Evolutionary conservation across 768 basidiomycete genomes (phyloP).

Genomic region (Kwoniella sp.): DNA sequence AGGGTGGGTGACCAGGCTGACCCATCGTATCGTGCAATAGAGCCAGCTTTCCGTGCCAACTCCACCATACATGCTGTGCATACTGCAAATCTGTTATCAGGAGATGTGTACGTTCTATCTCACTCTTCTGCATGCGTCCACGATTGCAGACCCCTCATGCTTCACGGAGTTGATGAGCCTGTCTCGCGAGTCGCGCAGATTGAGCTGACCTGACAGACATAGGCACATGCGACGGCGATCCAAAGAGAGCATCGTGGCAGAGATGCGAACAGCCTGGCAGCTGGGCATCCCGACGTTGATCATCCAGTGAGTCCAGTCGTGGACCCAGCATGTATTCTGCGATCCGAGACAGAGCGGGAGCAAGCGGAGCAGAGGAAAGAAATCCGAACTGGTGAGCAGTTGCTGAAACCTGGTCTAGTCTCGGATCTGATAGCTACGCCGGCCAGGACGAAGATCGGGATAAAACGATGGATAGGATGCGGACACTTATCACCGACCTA

Average conservation of each 20-base stretch:
- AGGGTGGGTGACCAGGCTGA: neutral
- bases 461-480: slow-evolving; percentile 7
- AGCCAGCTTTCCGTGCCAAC: slow-evolving; percentile 8
- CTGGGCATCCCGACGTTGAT: slow-evolving; percentile 27
- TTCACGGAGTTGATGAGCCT: no score
- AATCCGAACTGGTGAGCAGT: neutral
- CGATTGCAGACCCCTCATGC: no score
- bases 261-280: slow-evolving; percentile 10
- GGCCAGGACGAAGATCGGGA: neutral
- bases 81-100: slow-evolving; percentile 21
- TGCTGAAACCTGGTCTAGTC: neutral
- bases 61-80: slow-evolving; percentile 31
- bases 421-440: slow-evolving; percentile 1
- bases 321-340: neutral
- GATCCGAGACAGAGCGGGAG: no score
- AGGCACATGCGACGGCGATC: slow-evolving; percentile 9
- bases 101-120: slow-evolving; percentile 26
- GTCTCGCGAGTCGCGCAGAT: no score
- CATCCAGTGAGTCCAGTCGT: slow-evolving; percentile 31
- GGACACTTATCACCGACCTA: neutral
- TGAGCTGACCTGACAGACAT: neutral
- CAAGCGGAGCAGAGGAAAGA: no score
- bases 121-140: no score
- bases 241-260: slow-evolving; percentile 17
- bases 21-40: neutral